Evolutionary conservation across 202 grass and related monocot species (phyloP).

Genomic region (Zoysia matrella): DNA sequence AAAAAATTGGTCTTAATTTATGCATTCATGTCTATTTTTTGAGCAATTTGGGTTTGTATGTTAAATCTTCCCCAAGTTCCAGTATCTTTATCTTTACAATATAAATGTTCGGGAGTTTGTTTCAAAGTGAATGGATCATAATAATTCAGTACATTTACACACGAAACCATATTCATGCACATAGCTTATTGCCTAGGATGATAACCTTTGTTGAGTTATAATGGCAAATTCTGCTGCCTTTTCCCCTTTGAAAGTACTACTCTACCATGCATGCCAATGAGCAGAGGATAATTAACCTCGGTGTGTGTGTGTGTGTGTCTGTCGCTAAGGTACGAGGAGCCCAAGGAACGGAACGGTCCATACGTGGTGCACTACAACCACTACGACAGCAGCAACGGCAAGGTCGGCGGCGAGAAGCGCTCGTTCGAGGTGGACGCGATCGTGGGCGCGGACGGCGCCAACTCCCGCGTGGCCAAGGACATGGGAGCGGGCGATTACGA

Average conservation of each 20-base stretch:
- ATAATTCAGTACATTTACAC: neutral
- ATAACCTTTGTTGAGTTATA: neutral
- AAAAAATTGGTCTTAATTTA: neutral
- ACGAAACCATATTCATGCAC: neutral
- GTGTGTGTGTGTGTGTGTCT: neutral
- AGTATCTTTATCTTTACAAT: too few species aligned
- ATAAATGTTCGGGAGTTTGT: too few species aligned
- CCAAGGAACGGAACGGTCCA: conserved; percentile 58
- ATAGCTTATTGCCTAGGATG: neutral
- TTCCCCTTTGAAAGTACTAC: neutral
- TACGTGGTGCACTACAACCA: conserved; percentile 90
- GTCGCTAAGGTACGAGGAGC: conserved; percentile 50
- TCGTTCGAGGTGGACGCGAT: conserved; percentile 85
- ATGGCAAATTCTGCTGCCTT: neutral
- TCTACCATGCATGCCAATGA: neutral
- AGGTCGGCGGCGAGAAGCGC: conserved; percentile 64
- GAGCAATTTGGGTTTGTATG: neutral
- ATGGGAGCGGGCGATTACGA: conserved; percentile 97
- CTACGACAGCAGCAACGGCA: conserved; percentile 62
- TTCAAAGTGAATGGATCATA: too few species aligned
- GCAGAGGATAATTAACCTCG: neutral
- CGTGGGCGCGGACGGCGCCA: conserved; percentile 92
- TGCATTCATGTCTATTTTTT: neutral
- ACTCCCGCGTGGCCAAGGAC: conserved; percentile 90
- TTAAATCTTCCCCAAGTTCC: too few species aligned